These are phyloP conservation scores for Tritrichomonas musculus DNA, from an alignment of 208 protist species.

Conservation along the genomic window DNA sequence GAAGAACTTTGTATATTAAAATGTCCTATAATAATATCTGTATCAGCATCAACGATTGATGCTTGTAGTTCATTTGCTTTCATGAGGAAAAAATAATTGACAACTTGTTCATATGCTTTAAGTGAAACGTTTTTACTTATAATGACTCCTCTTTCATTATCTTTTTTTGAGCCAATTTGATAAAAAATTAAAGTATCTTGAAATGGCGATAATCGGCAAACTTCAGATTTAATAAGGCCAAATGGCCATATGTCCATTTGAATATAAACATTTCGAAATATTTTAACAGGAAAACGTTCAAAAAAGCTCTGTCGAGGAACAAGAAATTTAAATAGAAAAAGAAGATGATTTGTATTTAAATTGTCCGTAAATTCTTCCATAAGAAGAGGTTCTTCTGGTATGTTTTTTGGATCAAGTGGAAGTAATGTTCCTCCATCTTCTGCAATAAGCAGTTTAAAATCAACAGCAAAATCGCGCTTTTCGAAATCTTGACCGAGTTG, in stretches of 20 bases:
- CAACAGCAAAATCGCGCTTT: background rate
- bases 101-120: background rate
- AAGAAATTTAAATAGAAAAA: background rate
- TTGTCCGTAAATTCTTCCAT: background rate
- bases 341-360: background rate
- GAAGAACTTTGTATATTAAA: background rate
- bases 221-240: no score
- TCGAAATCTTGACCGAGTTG: background rate
- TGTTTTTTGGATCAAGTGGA: background rate
- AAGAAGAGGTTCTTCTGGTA: background rate
- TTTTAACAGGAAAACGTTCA: background rate
- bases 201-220: background rate
- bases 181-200: background rate
- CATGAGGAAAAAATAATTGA: background rate
- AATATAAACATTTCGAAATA: background rate
- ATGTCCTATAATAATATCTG: background rate
- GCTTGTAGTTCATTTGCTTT: background rate
- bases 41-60: background rate
- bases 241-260: background rate
- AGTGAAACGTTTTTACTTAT: background rate
- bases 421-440: background rate
- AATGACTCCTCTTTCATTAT: background rate
- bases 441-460: background rate
- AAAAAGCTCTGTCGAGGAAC: background rate
- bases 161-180: background rate